phyloP scores from a whole-genome alignment of 495 filamentous ascomycete genomes.

The Neohortaea acidophila region DNA sequence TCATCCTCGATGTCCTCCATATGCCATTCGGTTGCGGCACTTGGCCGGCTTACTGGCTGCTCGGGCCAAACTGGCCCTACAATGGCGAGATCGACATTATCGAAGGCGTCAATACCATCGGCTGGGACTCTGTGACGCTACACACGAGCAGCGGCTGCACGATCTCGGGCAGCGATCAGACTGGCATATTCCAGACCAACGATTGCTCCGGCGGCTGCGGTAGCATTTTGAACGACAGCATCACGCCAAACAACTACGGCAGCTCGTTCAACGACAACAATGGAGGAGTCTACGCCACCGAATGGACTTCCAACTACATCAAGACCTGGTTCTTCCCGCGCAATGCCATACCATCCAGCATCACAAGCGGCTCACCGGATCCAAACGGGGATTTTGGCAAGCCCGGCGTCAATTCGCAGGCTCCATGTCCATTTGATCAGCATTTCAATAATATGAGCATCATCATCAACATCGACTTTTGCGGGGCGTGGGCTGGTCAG shows the following conservation, averaged over 20 bases:
- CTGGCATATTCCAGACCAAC: constrained; percentile 31
- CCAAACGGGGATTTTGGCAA: constrained; percentile 48
- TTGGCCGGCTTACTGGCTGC: constrained; percentile 40
- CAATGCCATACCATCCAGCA: constrained; percentile 10
- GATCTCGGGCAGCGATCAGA: constrained; percentile 37
- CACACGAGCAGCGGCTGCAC: constrained; percentile 52
- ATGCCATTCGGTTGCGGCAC: constrained; percentile 20
- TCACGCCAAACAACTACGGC: constrained; percentile 26
- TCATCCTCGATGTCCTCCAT: constrained; percentile 18
- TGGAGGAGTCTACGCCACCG: constrained; percentile 19
- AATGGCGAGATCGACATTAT: constrained; percentile 86
- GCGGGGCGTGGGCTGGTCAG: constrained; percentile 31
- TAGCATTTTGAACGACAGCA: constrained; percentile 12
- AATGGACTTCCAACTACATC: constrained; percentile 16
- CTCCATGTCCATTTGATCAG: constrained; percentile 30
- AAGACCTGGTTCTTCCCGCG: constrained; percentile 18
- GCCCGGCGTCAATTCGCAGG: constrained; percentile 49
- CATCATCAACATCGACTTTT: constrained; percentile 36
- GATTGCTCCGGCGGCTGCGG: constrained; percentile 34
- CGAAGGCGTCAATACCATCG: constrained; percentile 59
- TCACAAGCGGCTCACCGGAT: constrained; percentile 12
- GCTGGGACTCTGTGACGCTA: constrained; percentile 50
- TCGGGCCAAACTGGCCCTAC: constrained; percentile 59
- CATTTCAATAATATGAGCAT: constrained; percentile 34
- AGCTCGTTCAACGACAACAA: constrained; percentile 10